Conservation (phyloP, 2,329 filamentous ascomycete genomes). For the Aspergillus sp. region DNA sequence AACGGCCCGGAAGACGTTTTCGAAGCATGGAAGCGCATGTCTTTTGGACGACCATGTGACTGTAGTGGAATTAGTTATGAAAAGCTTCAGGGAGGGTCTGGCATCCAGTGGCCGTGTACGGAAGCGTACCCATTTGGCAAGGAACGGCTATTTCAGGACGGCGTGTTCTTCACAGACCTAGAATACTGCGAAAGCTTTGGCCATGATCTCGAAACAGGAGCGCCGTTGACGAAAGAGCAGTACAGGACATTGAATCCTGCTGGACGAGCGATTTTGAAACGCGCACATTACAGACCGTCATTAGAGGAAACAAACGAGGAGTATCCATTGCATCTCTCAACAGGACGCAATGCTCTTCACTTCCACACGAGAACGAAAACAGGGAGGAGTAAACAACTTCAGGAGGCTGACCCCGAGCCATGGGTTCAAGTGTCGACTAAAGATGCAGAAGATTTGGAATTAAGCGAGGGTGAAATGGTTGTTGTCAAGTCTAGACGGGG, state of each 20-base stretch:
- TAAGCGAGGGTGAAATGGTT: slow-evolving; percentile 26
- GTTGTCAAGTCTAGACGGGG: slow-evolving; percentile 26
- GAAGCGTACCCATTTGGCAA: slow-evolving; percentile 25
- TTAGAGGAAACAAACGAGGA: slow-evolving; percentile 25
- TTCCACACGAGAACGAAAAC: slow-evolving; percentile 36
- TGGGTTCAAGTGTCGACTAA: slow-evolving; percentile 21
- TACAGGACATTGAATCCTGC: slow-evolving; percentile 27
- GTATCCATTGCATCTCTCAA: slow-evolving; percentile 28
- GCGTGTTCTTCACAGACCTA: slow-evolving; percentile 29
- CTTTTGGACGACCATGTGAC: slow-evolving; percentile 29
- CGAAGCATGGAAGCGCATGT: slow-evolving; percentile 31
- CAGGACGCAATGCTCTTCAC: slow-evolving; percentile 28
- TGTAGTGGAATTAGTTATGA: slow-evolving; percentile 29
- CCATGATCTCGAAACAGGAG: slow-evolving; percentile 33
- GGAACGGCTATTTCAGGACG: slow-evolving; percentile 29
- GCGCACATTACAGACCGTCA: slow-evolving; percentile 23
- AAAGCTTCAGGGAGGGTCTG: slow-evolving; percentile 29
- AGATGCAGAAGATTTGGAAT: slow-evolving; percentile 19
- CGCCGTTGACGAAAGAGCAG: slow-evolving; percentile 22
- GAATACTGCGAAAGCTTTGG: slow-evolving; percentile 33
- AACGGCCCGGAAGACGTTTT: slow-evolving; percentile 28
- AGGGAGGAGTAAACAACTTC: slow-evolving; percentile 23
- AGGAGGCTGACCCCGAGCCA: slow-evolving; percentile 24
- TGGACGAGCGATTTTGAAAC: slow-evolving; percentile 31
- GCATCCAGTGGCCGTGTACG: slow-evolving; percentile 35